Evolutionary conservation across 2,329 filamentous ascomycete genomes (phyloP).

Genomic region (Nemania sp.): DNA sequence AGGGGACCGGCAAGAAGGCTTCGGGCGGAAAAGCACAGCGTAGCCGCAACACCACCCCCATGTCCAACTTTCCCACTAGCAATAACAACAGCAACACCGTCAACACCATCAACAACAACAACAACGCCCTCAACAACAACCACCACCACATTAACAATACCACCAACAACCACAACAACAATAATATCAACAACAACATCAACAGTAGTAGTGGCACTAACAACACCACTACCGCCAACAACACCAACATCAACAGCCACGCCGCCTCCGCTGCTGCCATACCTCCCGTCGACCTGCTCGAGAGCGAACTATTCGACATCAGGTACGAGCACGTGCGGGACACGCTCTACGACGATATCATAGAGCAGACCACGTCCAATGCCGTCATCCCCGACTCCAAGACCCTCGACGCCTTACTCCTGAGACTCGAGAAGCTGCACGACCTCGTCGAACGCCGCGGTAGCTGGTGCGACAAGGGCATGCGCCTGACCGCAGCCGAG

Average conservation of each 20-base stretch:
- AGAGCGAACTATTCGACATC: constrained; percentile 70
- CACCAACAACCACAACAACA: too few species aligned
- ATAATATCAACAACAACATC: too few species aligned
- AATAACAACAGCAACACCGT: constrained; percentile 4
- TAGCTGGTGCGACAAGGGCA: constrained; percentile 71
- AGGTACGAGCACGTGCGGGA: constrained; percentile 62
- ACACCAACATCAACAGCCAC: constrained; percentile 3
- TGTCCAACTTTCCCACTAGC: constrained; percentile 50
- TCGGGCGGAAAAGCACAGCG: constrained; percentile 66
- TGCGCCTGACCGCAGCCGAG: constrained; percentile 69
- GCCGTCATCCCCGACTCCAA: constrained; percentile 66
- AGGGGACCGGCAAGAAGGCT: constrained; percentile 69
- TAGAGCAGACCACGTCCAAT: constrained; percentile 64
- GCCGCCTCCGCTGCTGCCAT: constrained; percentile 35
- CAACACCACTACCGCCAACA: too few species aligned
- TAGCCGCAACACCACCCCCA: constrained; percentile 79
- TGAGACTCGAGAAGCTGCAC: constrained; percentile 66
- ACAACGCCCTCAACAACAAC: neutral
- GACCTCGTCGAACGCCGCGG: constrained; percentile 70
- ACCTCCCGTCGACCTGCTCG: constrained; percentile 58
- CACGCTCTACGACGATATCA: constrained; percentile 69
- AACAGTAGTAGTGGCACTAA: too few species aligned
- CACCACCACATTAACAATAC: too few species aligned
- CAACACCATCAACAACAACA: too few species aligned
- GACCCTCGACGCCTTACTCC: constrained; percentile 66